These are phyloP conservation scores for Bimuria novae-zelandiae DNA, from an alignment of 2,329 filamentous ascomycete genomes.

Conservation along the genomic window DNA sequence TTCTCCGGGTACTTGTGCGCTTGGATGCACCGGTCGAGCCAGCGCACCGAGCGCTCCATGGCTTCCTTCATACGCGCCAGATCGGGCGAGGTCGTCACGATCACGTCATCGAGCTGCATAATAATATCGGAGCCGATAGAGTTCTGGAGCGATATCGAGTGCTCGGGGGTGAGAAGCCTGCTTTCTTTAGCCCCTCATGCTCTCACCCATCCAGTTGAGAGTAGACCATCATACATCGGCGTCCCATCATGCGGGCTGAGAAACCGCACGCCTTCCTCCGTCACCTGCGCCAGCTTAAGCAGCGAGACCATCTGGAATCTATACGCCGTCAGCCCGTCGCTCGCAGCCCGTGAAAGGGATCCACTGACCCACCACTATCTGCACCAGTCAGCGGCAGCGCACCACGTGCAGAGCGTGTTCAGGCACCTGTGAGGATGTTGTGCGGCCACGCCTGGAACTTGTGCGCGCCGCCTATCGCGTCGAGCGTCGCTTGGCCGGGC, in stretches of 20 bases:
- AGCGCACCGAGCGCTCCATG: slow-evolving; percentile 91
- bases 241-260: slow-evolving; percentile 93
- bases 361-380: slow-evolving; percentile 54
- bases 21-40: slow-evolving; percentile 92
- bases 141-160: slow-evolving; percentile 95
- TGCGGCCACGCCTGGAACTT: slow-evolving; percentile 93
- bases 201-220: too few relatives aligned
- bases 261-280: slow-evolving; percentile 93
- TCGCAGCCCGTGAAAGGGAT: slow-evolving; percentile 11
- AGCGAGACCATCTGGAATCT: slow-evolving; percentile 99
- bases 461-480: slow-evolving; percentile 88
- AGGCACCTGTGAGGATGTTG: slow-evolving; percentile 79
- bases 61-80: slow-evolving; percentile 85
- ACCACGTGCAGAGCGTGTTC: slow-evolving; percentile 1
- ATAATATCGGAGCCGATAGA: slow-evolving; percentile 98
- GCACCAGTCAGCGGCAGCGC: slow-evolving; percentile 31
- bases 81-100: slow-evolving; percentile 94
- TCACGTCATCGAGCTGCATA: slow-evolving; percentile 98
- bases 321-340: slow-evolving; percentile 19
- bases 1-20: slow-evolving; percentile 81
- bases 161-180: slow-evolving; percentile 88
- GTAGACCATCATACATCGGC: slow-evolving; percentile 67
- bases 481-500: slow-evolving; percentile 86
- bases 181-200: slow-evolving; percentile 3
- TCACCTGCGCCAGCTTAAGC: slow-evolving; percentile 88